Evolutionary conservation across 2,329 filamentous ascomycete genomes (phyloP).

Genomic region (Colletotrichum tamarilloi): DNA sequence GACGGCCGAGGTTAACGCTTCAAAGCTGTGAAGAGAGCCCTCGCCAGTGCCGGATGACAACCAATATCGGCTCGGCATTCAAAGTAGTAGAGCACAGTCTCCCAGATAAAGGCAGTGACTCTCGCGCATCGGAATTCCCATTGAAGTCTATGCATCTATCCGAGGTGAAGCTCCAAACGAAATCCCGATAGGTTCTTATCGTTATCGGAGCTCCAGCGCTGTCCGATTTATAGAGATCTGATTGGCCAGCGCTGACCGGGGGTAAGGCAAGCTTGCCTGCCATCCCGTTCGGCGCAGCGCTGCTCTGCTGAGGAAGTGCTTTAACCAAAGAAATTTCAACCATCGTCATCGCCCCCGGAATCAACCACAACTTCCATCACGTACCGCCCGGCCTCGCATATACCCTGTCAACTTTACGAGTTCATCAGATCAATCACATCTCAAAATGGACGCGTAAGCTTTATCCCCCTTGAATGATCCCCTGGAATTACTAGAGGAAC

Average conservation of each 20-base stretch:
- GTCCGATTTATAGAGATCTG: background rate
- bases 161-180: background rate
- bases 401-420: background rate
- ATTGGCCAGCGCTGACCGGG: conserved; percentile 25
- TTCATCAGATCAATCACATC: background rate
- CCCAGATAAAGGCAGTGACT: background rate
- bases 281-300: background rate
- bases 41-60: too few relatives aligned
- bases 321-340: conserved; percentile 36
- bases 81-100: too few relatives aligned
- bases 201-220: conserved; percentile 22
- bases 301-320: background rate
- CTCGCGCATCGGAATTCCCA: background rate
- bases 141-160: conserved; percentile 10
- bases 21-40: too few relatives aligned
- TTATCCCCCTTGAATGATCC: conserved; percentile 13
- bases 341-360: conserved; percentile 33
- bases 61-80: too few relatives aligned
- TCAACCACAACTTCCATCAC: background rate
- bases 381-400: background rate
- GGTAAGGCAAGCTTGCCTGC: conserved; percentile 25
- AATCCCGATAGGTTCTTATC: conserved; percentile 16
- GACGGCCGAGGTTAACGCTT: background rate
- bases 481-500: conserved; percentile 1
- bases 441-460: conserved; percentile 40